A percentile compares a stretch with the other conserved stretches of the same genome.
phyloP scores from a whole-genome alignment of 805 yeast species.

The Cyberlindnera mrakii region DNA sequence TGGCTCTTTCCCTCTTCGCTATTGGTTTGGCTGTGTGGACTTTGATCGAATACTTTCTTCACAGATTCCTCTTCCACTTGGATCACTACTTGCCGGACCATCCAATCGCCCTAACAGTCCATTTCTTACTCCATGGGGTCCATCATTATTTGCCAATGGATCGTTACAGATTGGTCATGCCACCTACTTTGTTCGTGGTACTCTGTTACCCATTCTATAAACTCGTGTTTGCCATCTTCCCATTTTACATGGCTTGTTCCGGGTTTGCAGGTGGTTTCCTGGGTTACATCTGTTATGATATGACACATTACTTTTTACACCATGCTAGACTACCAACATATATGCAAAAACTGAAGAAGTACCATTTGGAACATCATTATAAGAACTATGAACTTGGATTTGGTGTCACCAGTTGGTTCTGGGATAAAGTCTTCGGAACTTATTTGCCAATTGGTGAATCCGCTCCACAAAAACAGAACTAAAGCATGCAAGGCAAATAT shows the following conservation, averaged over 20 bases:
- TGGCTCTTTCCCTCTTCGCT: slow-evolving; percentile 53
- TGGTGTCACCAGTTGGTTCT: slow-evolving; percentile 89
- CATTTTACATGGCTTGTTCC: slow-evolving; percentile 79
- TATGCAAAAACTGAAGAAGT: slow-evolving; percentile 74
- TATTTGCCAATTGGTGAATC: slow-evolving; percentile 40
- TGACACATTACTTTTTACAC: slow-evolving; percentile 91
- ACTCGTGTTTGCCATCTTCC: slow-evolving; percentile 69
- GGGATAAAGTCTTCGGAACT: slow-evolving; percentile 92
- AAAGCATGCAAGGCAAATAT: background rate
- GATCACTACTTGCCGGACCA: slow-evolving; percentile 83
- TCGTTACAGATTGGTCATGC: slow-evolving; percentile 86
- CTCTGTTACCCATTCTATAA: slow-evolving; percentile 77
- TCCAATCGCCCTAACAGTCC: slow-evolving; percentile 67
- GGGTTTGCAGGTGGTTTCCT: slow-evolving; percentile 95
- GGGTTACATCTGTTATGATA: slow-evolving; percentile 89
- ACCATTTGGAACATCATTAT: slow-evolving; percentile 96
- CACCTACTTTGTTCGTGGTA: slow-evolving; percentile 76
- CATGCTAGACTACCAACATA: slow-evolving; percentile 77
- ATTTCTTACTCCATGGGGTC: slow-evolving; percentile 89
- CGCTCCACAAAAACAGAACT: slow-evolving; percentile 10
- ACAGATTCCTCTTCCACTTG: slow-evolving; percentile 89
- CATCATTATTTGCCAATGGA: slow-evolving; percentile 99
- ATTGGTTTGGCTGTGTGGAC: slow-evolving; percentile 94
- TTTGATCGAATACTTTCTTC: slow-evolving; percentile 78
- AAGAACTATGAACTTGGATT: slow-evolving; percentile 95